Conservation (phyloP, 805 yeast genomes). For the Millerago galiae region DNA sequence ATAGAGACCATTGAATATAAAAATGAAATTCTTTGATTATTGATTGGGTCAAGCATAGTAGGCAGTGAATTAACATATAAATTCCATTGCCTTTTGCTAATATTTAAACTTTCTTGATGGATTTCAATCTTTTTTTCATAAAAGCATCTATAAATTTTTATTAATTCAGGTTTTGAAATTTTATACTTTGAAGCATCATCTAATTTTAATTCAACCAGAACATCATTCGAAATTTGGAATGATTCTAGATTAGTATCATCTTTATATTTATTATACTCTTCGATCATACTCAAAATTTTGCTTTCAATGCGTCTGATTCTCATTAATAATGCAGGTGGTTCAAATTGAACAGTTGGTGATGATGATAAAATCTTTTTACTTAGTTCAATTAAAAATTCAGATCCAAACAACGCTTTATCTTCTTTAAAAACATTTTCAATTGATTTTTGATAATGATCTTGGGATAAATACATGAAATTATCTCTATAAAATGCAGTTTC, state of each 20-base stretch:
- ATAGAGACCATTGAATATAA: slow-evolving; percentile 78
- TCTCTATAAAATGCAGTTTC: slow-evolving; percentile 74
- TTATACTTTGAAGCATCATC: slow-evolving; percentile 4
- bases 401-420: slow-evolving; percentile 26
- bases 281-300: slow-evolving; percentile 23
- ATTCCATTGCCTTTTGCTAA: slow-evolving; percentile 59
- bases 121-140: slow-evolving; percentile 26
- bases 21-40: slow-evolving; percentile 74
- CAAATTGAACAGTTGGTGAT: slow-evolving; percentile 78
- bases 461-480: slow-evolving; percentile 49
- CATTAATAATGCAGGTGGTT: slow-evolving; percentile 56
- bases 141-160: slow-evolving; percentile 27
- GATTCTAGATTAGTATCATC: slow-evolving; percentile 8
- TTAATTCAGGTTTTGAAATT: slow-evolving; percentile 24
- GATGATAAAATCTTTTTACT: slow-evolving; percentile 58
- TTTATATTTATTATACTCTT: slow-evolving; percentile 18
- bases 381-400: slow-evolving; percentile 34
- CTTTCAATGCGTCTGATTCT: slow-evolving; percentile 49
- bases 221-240: slow-evolving; percentile 15
- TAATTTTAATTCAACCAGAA: slow-evolving; percentile 23
- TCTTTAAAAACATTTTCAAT: slow-evolving; percentile 12
- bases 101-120: slow-evolving; percentile 26
- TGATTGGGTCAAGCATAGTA: slow-evolving; percentile 59
- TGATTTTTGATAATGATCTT: slow-evolving; percentile 27
- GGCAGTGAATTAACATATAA: slow-evolving; percentile 43